phyloP scores from a whole-genome alignment of 805 yeast genomes.

The Saccharomycopsis lassenensis region DNA sequence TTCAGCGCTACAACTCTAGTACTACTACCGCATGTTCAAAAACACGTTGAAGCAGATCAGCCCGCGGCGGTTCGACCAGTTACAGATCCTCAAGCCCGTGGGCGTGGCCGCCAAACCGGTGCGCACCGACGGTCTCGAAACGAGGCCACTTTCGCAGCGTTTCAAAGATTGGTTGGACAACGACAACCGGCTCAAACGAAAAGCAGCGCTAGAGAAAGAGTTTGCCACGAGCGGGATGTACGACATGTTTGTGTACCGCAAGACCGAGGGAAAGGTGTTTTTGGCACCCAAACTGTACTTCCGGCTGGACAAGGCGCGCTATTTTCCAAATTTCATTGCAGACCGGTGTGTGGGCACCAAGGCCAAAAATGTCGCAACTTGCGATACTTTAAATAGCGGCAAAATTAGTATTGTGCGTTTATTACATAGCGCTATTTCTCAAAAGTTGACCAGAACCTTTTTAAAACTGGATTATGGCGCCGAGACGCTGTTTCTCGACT shows the following conservation, averaged over 20 bases:
- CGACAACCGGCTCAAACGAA: conserved; percentile 32
- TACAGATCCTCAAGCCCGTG: conserved; percentile 32
- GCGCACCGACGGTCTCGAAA: conserved; percentile 31
- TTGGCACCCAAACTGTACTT: conserved; percentile 73
- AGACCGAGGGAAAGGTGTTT: conserved; percentile 79
- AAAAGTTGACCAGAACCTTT: conserved; percentile 50
- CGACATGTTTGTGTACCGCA: conserved; percentile 51
- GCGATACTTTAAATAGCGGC: conserved; percentile 23
- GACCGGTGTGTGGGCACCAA: conserved; percentile 29
- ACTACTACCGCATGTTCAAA: too few relatives aligned
- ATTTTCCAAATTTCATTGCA: conserved; percentile 63
- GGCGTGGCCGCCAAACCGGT: conserved; percentile 33
- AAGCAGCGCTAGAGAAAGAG: conserved; percentile 48
- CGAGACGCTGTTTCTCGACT: conserved; percentile 30
- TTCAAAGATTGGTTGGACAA: conserved; percentile 38
- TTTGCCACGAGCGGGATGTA: conserved; percentile 58
- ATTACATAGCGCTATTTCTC: conserved; percentile 61
- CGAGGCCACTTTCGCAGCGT: conserved; percentile 27
- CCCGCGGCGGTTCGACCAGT: conserved; percentile 13
- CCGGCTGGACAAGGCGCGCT: conserved; percentile 58
- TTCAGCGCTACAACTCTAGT: too few relatives aligned
- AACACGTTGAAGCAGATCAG: conserved; percentile 14
- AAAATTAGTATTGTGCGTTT: conserved; percentile 56
- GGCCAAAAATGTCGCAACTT: conserved; percentile 18
- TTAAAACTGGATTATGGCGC: conserved; percentile 28